Evolutionary conservation across 2,329 filamentous ascomycete genomes (phyloP), one percentile per base, ranked within the genome.

Genomic region (Macrophomina phaseolina): DNA sequence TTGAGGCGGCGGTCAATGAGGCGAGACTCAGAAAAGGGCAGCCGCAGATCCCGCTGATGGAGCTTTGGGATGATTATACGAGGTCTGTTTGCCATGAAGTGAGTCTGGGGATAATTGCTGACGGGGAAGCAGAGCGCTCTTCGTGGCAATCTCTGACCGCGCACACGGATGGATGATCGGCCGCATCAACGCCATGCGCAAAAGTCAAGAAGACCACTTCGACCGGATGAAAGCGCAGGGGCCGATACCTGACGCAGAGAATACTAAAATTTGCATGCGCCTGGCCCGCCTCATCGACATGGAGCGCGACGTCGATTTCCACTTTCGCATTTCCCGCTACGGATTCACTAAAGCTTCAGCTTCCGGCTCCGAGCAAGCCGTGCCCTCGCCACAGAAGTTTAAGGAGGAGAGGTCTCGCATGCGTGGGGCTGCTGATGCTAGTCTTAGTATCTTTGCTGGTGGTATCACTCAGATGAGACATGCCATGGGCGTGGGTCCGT

Each of bases 401-500:
- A 8, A 36, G 6, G 60, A 40, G 32, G 18, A 63, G 36, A 14
- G 40, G 5, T 18, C 23, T 2, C 51, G 18, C 9, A 28, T 49
- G 32, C 60, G 45, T 6, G 7, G 2, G 1, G 30, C 9, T 1
- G 30, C 38, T 9, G 45, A 51, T n/a, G 9, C 16, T 2, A 11
- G 1, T 8, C 1, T 38, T 32, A 42, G 14, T 4, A 16, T 38
- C 5, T 63, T 63, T n/a, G 60, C 48, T 9, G 12, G 16, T 16
- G 60, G 60, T 7, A 51, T 63, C 45, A 63, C 60, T 8, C 12
- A 28, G 16, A 23, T 52, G 46, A 38, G 60, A n/a, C 45, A 63
- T n/a, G 60, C 60, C 14, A 63, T 63, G 60, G 60, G 60, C 7
- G 32, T 52, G 3, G 60, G 60, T 1, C 60, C 60, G 6, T 63